phyloP scores from a whole-genome alignment of 805 yeast species.

The Candida hungchunana region DNA sequence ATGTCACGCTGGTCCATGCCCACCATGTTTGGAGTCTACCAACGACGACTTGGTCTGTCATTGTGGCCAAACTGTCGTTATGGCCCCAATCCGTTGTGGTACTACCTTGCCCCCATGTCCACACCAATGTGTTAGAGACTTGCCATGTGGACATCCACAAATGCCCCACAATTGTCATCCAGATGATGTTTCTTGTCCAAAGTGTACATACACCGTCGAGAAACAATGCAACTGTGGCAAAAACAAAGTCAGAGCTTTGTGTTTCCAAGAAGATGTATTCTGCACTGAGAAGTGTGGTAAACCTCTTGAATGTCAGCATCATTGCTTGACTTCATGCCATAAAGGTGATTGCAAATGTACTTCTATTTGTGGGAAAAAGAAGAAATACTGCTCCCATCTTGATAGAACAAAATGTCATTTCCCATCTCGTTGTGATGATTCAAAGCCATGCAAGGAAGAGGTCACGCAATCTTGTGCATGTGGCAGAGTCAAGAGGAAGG shows the following conservation, averaged over 20 bases:
- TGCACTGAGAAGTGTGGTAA: slow-evolving; percentile 66
- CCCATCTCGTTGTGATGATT: slow-evolving; percentile 47
- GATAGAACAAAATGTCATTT: slow-evolving; percentile 67
- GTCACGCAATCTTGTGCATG: slow-evolving; percentile 60
- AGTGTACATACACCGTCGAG: slow-evolving; percentile 60
- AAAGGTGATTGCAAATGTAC: slow-evolving; percentile 63
- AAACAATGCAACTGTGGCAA: slow-evolving; percentile 63
- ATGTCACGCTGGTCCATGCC: slow-evolving; percentile 79
- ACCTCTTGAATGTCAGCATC: slow-evolving; percentile 43
- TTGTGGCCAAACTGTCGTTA: slow-evolving; percentile 73
- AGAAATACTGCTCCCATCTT: slow-evolving; percentile 61
- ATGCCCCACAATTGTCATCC: slow-evolving; percentile 75
- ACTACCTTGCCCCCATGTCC: slow-evolving; percentile 60
- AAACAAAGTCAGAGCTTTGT: slow-evolving; percentile 50
- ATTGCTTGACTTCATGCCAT: slow-evolving; percentile 55
- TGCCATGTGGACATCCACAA: slow-evolving; percentile 65
- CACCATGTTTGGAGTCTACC: slow-evolving; percentile 76
- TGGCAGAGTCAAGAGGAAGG: slow-evolving; percentile 45
- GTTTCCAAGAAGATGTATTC: slow-evolving; percentile 64
- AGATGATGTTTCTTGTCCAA: slow-evolving; percentile 63
- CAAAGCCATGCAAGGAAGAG: slow-evolving; percentile 44
- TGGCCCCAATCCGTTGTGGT: slow-evolving; percentile 87
- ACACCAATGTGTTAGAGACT: slow-evolving; percentile 54
- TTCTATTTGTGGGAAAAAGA: slow-evolving; percentile 50
- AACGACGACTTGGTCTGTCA: slow-evolving; percentile 74